Percentiles rank a stretch among this genome's conserved stretches.
These are phyloP conservation scores for Kwoniella bestiolae DNA, from an alignment of 768 basidiomycete genomes.

Conservation along the genomic window DNA sequence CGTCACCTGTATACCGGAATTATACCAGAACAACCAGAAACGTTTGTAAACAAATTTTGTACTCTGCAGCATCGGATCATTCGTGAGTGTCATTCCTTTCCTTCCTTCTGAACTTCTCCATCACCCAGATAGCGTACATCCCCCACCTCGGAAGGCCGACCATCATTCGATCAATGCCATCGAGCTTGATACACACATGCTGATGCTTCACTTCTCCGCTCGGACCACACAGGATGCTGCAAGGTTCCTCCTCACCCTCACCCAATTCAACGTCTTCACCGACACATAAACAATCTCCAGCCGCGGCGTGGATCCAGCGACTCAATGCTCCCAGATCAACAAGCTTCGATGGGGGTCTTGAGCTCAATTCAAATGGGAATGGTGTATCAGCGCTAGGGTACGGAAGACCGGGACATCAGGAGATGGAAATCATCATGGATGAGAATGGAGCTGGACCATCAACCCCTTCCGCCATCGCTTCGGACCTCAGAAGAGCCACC, in stretches of 20 bases:
- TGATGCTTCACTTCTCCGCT: background rate
- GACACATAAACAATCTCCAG: conserved; percentile 19
- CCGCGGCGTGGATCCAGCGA: conserved; percentile 23
- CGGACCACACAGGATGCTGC: conserved; percentile 29
- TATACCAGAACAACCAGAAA: background rate
- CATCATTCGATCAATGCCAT: background rate
- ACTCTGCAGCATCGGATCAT: conserved; percentile 25
- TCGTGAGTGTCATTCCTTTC: conserved; percentile 13
- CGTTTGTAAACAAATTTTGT: conserved; percentile 13
- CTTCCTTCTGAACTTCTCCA: background rate
- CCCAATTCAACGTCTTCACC: conserved; percentile 1
- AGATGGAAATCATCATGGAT: conserved; percentile 2
- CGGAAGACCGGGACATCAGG: conserved; percentile 1
- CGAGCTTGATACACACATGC: background rate
- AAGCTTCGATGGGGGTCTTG: conserved; percentile 17
- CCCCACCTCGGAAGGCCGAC: conserved; percentile 3
- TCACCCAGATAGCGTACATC: too few relatives aligned
- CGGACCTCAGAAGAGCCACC: conserved; percentile 25
- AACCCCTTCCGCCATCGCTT: background rate
- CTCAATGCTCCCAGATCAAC: conserved; percentile 23
- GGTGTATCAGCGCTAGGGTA: conserved; percentile 6
- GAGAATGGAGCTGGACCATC: conserved; percentile 13
- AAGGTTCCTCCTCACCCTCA: conserved; percentile 26
- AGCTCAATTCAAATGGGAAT: background rate
- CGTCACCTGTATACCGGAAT: background rate